Base-by-base conservation (phyloP, 1,139 yeast genomes). In the Debaryomyces subglobosus region DNA sequence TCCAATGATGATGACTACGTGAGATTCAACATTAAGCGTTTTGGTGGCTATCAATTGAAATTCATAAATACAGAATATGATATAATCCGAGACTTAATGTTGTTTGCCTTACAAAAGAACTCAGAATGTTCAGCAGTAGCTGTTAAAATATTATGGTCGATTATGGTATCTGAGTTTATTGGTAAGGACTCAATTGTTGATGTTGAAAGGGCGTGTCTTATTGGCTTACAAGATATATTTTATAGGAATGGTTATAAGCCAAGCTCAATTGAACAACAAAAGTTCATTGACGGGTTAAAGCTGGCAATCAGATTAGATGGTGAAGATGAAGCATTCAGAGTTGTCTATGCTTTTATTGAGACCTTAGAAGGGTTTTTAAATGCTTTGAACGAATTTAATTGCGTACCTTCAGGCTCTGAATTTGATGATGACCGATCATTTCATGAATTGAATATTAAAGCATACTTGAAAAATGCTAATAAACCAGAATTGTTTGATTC, bases 341-440 rank as follows among this genome's bases (percentile, higher is more conserved):
- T 81, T 41, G 74, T 86, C 43, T 69, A 77, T 53, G 69, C 71
- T 43, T 81, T 85, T 48, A 72, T 86, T 51, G 79, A 78, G 50
- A 84, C 81, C 48, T 63, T 89, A 38, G 65, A 83, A 33, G 86
- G 83, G 30, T 88, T 89, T 66, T 68, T 89, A 53, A 81, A 79
- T 47, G 82, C 85, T 20, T 76, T 88, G 60, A 77, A 84, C 52
- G 90, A 88, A 59, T 79, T 87, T 58, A 81, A 81, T 56, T 79
- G 81, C 55, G 89, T 90, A 49, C 96, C 97, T 18, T 79, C 79
- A 44, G 94, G 92, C 18, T 85, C 85, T 42, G 96, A 90, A 59
- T 90, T 86, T 66, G 94, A 87, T 58, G 96, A 88, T 61, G 96
- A 90, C 64, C 76, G 96, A 62, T 85, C 91, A 3, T 86, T 88